phyloP scores from a whole-genome alignment of 2,329 filamentous ascomycete species.

The Geosmithia morbida region DNA sequence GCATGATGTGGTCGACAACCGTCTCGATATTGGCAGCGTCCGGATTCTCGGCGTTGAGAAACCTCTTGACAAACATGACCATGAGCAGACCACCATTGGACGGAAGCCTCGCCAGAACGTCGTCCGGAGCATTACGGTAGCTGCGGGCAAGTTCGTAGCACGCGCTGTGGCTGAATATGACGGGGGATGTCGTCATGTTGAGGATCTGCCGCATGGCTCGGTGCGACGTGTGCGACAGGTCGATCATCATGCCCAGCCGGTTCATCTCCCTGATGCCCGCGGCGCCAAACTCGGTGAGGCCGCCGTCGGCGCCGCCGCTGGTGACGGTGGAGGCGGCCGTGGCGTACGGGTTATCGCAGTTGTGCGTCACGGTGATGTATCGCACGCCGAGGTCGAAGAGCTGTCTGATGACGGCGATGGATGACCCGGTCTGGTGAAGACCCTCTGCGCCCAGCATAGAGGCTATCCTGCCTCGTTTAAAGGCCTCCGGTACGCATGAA shows the following conservation, averaged over 20 bases:
- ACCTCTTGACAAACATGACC: constrained; percentile 13
- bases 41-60: constrained; percentile 8
- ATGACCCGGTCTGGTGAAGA: constrained; percentile 4
- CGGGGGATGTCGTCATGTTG: constrained; percentile 5
- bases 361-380: constrained; percentile 12
- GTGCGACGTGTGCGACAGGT: constrained; percentile 7
- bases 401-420: constrained; percentile 5
- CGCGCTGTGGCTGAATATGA: constrained; percentile 7
- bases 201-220: constrained; percentile 6
- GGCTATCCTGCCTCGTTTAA: constrained; percentile 3
- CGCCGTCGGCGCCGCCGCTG: constrained; percentile 2
- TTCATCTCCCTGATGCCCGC: constrained; percentile 13
- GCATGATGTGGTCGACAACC: constrained; percentile 11
- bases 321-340: constrained; percentile 7
- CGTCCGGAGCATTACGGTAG: constrained; percentile 18
- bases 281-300: constrained; percentile 7
- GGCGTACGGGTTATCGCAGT: constrained; percentile 7
- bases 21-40: constrained; percentile 9
- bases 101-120: constrained; percentile 12
- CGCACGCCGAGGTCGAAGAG: constrained; percentile 14
- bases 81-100: constrained; percentile 18
- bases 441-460: constrained; percentile 6
- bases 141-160: constrained; percentile 6
- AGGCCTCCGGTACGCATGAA: constrained; percentile 2
- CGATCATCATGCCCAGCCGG: constrained; percentile 11